phyloP scores from a whole-genome alignment of 2,329 filamentous ascomycete species.

The Colletotrichum cordylinicola region DNA sequence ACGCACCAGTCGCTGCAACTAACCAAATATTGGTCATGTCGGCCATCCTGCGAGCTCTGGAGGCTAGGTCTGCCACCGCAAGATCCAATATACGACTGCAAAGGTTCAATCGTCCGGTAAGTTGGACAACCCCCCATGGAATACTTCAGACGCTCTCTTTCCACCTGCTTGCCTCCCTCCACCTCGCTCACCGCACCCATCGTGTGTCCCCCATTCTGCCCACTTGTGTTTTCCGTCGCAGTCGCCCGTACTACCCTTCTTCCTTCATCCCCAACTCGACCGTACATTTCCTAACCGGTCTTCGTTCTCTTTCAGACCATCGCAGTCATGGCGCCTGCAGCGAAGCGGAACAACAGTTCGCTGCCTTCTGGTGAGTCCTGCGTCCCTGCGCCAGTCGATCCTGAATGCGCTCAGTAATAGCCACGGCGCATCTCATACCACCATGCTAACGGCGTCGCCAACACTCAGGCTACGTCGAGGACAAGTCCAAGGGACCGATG shows the following conservation, averaged over 20 bases:
- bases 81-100: conserved; percentile 1
- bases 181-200: neutral
- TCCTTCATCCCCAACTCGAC: neutral
- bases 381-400: neutral
- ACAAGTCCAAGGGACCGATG: conserved; percentile 80
- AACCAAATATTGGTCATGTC: conserved; percentile 21
- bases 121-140: neutral
- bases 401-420: neutral
- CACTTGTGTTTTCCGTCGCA: neutral
- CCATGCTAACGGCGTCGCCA: neutral
- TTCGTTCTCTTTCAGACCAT: neutral
- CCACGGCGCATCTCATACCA: neutral
- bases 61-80: conserved; percentile 23
- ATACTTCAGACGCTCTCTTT: neutral
- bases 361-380: conserved; percentile 53
- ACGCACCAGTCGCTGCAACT: neutral
- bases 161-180: neutral
- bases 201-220: neutral
- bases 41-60: conserved; percentile 23
- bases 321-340: conserved; percentile 57
- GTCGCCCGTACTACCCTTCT: neutral
- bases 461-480: conserved; percentile 75
- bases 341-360: conserved; percentile 63
- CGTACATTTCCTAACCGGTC: neutral
- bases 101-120: conserved; percentile 8